These are phyloP conservation scores for Saksenaea vasiformis DNA, from an alignment of 371 early-diverging fungal species.

Conservation along the genomic window DNA sequence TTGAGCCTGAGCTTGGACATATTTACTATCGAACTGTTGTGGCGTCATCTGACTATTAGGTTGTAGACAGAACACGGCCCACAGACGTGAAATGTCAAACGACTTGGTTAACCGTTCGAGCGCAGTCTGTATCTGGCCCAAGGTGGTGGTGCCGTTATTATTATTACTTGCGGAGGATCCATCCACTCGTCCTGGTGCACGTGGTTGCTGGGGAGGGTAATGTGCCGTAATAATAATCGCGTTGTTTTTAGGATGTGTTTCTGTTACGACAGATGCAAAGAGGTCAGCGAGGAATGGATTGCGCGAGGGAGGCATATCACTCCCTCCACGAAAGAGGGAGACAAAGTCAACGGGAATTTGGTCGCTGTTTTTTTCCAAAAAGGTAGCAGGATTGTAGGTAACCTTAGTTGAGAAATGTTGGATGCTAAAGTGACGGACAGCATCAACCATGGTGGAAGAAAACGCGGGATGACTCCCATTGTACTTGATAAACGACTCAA, in stretches of 20 bases:
- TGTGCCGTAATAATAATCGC: constrained; percentile 47
- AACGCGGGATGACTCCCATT: constrained; percentile 48
- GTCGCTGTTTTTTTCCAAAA: constrained; percentile 75
- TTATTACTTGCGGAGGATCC: background rate
- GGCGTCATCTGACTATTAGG: constrained; percentile 64
- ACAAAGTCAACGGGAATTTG: constrained; percentile 81
- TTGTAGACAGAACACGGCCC: constrained; percentile 83
- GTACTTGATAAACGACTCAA: constrained; percentile 47
- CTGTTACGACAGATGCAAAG: constrained; percentile 46
- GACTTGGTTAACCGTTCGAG: constrained; percentile 79
- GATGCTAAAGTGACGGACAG: constrained; percentile 65
- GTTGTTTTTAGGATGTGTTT: constrained; percentile 59
- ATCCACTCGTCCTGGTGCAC: constrained; percentile 30
- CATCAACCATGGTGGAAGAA: constrained; percentile 43
- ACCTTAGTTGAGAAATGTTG: constrained; percentile 79
- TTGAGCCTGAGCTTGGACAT: constrained; percentile 61
- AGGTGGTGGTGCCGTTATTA: constrained; percentile 15
- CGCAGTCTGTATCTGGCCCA: constrained; percentile 73
- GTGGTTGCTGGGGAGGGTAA: constrained; percentile 30
- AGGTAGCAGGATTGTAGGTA: constrained; percentile 73
- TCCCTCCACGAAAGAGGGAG: constrained; percentile 70
- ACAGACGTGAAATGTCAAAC: constrained; percentile 80
- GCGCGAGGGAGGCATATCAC: constrained; percentile 57
- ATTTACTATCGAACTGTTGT: constrained; percentile 55
- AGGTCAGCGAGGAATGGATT: constrained; percentile 44